A percentile compares a stretch with the other conserved stretches of the same genome.
Evolutionary conservation across 768 basidiomycete species (phyloP).

Genomic region (Naganishia kalamii): DNA sequence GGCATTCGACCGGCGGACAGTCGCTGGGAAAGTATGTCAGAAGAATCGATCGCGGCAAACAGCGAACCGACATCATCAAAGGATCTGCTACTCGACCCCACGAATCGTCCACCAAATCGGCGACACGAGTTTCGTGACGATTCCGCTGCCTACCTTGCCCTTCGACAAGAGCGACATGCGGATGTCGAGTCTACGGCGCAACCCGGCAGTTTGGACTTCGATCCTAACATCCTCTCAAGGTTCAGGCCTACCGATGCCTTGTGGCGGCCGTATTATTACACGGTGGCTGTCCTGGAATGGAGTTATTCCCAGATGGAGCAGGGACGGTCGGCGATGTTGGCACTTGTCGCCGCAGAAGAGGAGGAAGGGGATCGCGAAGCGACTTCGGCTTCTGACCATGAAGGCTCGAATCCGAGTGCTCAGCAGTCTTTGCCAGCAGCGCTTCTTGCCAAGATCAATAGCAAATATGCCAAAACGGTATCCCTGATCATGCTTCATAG

Average conservation of each 20-base stretch:
- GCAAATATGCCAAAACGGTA: slow-evolving; percentile 34
- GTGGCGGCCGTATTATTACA: slow-evolving; percentile 36
- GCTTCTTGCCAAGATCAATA: slow-evolving; percentile 35
- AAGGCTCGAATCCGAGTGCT: background rate
- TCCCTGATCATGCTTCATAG: slow-evolving; percentile 40
- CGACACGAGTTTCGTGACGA: slow-evolving; percentile 29
- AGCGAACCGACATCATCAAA: background rate
- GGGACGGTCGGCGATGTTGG: slow-evolving; percentile 29
- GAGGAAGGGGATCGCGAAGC: slow-evolving; percentile 24
- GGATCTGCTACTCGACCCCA: slow-evolving; percentile 26
- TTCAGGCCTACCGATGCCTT: slow-evolving; percentile 36
- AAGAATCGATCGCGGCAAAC: background rate
- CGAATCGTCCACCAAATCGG: slow-evolving; percentile 31
- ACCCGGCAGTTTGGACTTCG: background rate
- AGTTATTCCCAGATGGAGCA: slow-evolving; percentile 34
- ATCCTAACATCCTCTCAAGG: background rate
- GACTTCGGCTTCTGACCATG: background rate
- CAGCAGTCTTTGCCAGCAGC: slow-evolving; percentile 27
- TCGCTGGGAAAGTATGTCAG: background rate
- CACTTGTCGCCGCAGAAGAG: slow-evolving; percentile 24
- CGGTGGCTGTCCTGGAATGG: slow-evolving; percentile 34
- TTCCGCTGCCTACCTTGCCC: slow-evolving; percentile 1
- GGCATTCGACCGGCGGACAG: background rate
- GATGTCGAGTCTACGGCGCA: background rate
- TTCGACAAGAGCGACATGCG: slow-evolving; percentile 18